Conservation (phyloP, 2,329 filamentous ascomycete genomes). For the Xylariaceae sp. region DNA sequence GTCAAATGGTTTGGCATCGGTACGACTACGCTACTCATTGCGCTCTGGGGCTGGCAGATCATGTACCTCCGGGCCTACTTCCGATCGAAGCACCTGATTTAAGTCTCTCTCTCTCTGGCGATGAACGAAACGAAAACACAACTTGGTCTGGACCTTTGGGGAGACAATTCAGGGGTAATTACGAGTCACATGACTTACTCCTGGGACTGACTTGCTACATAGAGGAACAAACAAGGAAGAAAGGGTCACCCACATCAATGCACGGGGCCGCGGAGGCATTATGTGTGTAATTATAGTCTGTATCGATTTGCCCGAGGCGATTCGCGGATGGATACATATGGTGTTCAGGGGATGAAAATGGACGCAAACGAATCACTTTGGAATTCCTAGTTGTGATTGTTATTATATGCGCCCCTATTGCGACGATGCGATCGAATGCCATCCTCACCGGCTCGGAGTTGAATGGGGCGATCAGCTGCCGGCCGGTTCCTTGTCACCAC, state of each 20-base stretch:
- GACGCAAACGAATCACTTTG: conserved; percentile 19
- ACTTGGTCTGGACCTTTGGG: background rate
- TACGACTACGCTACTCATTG: conserved; percentile 86
- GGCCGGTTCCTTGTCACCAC: background rate
- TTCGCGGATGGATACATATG: conserved; percentile 10
- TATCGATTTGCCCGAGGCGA: conserved; percentile 24
- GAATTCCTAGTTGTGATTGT: conserved; percentile 3
- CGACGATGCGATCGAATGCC: background rate
- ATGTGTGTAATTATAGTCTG: conserved; percentile 32
- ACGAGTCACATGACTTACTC: background rate
- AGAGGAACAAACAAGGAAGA: conserved; percentile 9
- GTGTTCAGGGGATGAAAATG: conserved; percentile 23
- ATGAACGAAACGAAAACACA: background rate
- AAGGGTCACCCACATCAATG: conserved; percentile 10
- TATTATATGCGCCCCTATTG: background rate
- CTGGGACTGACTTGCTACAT: background rate
- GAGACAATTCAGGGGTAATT: background rate
- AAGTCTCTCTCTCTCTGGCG: conserved; percentile 1
- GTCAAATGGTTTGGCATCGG: conserved; percentile 98
- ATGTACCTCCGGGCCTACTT: conserved; percentile 97
- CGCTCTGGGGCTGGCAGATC: conserved; percentile 92
- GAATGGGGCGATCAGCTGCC: conserved; percentile 5
- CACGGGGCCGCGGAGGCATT: conserved; percentile 20
- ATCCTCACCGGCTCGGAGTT: conserved; percentile 6
- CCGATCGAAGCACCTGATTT: conserved; percentile 50